phyloP scores from a whole-genome alignment of 2,329 filamentous ascomycete genomes.

The Beauveria bassiana region DNA sequence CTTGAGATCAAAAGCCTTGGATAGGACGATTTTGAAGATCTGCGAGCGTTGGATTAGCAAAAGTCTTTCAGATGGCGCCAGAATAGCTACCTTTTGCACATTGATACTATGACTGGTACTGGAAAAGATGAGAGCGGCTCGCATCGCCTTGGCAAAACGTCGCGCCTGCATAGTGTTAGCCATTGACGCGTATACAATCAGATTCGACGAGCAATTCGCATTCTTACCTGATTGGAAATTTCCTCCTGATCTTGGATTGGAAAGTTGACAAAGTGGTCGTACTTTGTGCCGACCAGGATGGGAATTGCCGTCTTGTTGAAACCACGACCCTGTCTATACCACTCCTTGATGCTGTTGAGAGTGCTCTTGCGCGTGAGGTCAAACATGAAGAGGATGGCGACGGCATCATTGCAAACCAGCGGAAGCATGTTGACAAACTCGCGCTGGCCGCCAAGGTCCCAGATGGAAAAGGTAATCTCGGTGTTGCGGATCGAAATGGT shows the following conservation, averaged over 20 bases:
- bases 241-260: constrained; percentile 96
- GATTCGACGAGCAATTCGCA: not conserved
- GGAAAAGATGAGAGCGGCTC: constrained; percentile 93
- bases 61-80: not conserved
- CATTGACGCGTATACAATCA: not conserved
- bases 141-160: constrained; percentile 96
- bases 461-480: constrained; percentile 98
- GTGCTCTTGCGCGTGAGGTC: constrained; percentile 97
- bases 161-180: constrained; percentile 56
- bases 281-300: constrained; percentile 94
- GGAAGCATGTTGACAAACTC: constrained; percentile 99
- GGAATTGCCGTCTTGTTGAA: constrained; percentile 99
- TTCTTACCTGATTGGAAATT: constrained; percentile 81
- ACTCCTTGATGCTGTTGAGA: constrained; percentile 98
- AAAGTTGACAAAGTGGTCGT: constrained; percentile 99
- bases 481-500: constrained; percentile 99
- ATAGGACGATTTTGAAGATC: constrained; percentile 99
- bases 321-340: constrained; percentile 93
- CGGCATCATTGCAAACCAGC: constrained; percentile 97
- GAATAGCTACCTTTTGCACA: constrained; percentile 74
- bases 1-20: constrained; percentile 96
- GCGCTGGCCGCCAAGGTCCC: constrained; percentile 94
- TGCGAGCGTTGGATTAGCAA: constrained; percentile 28
- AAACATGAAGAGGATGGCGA: constrained; percentile 99
- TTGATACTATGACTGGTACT: constrained; percentile 99